Evolutionary conservation across 345 rosid species (phyloP), one percentile per base, ranked within the genome.

Genomic region (Gossypium stocksii): DNA sequence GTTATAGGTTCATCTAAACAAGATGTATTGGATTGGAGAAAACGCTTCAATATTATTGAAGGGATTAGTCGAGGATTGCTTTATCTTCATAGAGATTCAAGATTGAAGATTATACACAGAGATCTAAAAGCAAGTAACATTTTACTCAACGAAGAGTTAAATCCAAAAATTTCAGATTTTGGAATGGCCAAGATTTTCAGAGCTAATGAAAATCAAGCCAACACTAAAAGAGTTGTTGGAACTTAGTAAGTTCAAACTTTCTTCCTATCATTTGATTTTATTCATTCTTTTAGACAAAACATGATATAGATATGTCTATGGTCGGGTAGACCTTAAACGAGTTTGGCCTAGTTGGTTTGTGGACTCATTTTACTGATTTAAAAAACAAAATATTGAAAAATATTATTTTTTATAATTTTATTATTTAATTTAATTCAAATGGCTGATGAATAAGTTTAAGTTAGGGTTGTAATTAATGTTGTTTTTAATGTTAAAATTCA

Each of bases 101-200:
- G 80, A 52, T 22, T 79, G 3, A 49, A 69, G 53, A 73, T 84
- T 34, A 76, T 84, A 67, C 85, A 81, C 9, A 64, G 85, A 27
- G 84, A 84, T 68, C 41, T 84, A 5, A 79, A 83, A 49, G 63
- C 80, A 19, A 68, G 84, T 38, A 81, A 84, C 7, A 58, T 84
- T 49, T 70, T 84, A 54, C 60, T 81, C 4, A 78, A 81, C 25
- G 57, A 79, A 25, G 81, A 64, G 8, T 59, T 72, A 38, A 82
- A 71, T 29, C 80, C 82, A 2, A 84, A 80, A 23, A 76, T 80
- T 61, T 80, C 82, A 49, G 82, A 82, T 15, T 84, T 82, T 70
- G 85, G 83, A 17, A 84, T 80, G 82, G 85, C 85, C 7, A 77
- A 80, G 41, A 79, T 71, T 56, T 82, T 80, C 46, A 64, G 46